phyloP scores from a whole-genome alignment of 495 filamentous ascomycete genomes.

The Aeminium ludgeri region DNA sequence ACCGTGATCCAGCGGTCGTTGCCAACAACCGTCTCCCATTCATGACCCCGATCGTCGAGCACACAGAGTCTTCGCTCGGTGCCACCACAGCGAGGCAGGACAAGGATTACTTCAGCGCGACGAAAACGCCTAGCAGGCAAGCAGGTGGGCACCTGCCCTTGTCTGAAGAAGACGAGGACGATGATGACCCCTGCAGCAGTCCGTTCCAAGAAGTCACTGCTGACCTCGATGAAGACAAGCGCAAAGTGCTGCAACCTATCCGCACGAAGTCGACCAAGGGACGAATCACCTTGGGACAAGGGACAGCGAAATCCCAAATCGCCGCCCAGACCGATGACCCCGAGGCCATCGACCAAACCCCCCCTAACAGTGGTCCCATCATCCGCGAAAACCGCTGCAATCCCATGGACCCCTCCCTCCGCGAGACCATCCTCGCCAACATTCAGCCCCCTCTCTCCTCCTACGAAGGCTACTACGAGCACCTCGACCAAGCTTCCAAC shows the following conservation, averaged over 20 bases:
- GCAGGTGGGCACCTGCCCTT: constrained; percentile 26
- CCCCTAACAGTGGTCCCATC: too few species aligned
- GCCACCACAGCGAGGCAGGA: constrained; percentile 34
- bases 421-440: constrained; percentile 53
- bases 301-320: constrained; percentile 11
- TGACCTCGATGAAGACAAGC: constrained; percentile 18
- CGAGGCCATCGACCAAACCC: constrained; percentile 18
- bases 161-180: constrained; percentile 29
- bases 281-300: constrained; percentile 13
- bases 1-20: constrained; percentile 54
- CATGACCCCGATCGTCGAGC: constrained; percentile 96
- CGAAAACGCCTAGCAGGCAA: constrained; percentile 58
- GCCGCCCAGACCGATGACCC: constrained; percentile 2
- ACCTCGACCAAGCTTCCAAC: constrained; percentile 38
- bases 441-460: constrained; percentile 51
- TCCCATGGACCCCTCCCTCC: constrained; percentile 58
- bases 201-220: constrained; percentile 46
- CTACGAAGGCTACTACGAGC: constrained; percentile 63
- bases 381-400: constrained; percentile 77
- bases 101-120: constrained; percentile 37
- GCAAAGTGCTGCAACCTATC: constrained; percentile 33
- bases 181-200: constrained; percentile 47
- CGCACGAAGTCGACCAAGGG: constrained; percentile 22
- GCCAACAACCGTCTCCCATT: constrained; percentile 83
- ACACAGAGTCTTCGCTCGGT: constrained; percentile 71